Conservation (phyloP, 1,139 yeast genomes). For the Protomyces arabidopsidicola region DNA sequence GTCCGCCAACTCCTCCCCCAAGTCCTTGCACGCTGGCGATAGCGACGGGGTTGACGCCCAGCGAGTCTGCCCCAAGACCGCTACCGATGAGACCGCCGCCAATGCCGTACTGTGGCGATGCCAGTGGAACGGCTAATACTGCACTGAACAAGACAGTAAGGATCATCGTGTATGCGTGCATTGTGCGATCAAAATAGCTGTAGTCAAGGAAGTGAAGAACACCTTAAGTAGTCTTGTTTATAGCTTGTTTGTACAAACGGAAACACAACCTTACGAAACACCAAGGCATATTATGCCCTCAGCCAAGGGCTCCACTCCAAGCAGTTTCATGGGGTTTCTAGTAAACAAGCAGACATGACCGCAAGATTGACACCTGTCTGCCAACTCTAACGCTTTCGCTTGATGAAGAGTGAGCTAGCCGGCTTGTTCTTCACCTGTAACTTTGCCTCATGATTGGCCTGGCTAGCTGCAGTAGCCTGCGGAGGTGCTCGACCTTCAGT, state of each 20-base stretch:
- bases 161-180: neutral
- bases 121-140: neutral
- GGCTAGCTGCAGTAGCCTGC: neutral
- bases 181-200: neutral
- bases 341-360: no score
- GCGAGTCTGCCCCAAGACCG: neutral
- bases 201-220: neutral
- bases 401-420: constrained; percentile 18
- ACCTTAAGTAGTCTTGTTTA: neutral
- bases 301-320: no score
- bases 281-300: neutral
- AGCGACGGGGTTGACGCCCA: no score
- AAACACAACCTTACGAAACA: neutral
- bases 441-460: neutral
- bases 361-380: no score
- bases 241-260: neutral
- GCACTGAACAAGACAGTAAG: neutral
- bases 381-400: constrained; percentile 7
- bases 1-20: neutral
- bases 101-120: neutral
- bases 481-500: neutral
- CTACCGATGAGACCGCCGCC: neutral
- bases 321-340: no score
- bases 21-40: neutral
- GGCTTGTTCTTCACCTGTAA: neutral